Evolutionary conservation across 31 red algal species (phyloP).

Genomic region (Asparagopsis taxiformis): DNA sequence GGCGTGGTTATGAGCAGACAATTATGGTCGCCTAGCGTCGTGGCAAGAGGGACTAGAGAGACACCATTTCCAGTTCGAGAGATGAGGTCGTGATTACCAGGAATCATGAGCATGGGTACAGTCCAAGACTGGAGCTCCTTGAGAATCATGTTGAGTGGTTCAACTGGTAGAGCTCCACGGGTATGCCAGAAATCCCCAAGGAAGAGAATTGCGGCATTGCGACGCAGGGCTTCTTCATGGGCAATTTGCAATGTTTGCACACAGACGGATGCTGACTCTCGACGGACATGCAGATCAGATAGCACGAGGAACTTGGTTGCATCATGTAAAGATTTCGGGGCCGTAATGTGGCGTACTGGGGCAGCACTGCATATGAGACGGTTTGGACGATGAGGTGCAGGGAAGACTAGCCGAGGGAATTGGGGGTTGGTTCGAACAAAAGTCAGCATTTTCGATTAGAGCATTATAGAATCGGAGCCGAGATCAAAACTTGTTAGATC

Average conservation of each 20-base stretch:
- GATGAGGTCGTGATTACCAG: slow-evolving; percentile 88
- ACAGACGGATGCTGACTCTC: slow-evolving; percentile 28
- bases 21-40: slow-evolving; percentile 24
- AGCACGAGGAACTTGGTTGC: slow-evolving; percentile 42
- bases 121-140: slow-evolving; percentile 45
- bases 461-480: no score
- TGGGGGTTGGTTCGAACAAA: no score
- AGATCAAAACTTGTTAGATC: no score
- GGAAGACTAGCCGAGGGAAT: no score
- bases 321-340: no score
- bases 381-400: no score
- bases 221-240: slow-evolving; percentile 49
- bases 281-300: slow-evolving; percentile 45
- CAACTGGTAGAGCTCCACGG: slow-evolving; percentile 71
- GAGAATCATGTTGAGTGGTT: slow-evolving; percentile 67
- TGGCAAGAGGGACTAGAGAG: slow-evolving; percentile 68
- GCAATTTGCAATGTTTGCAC: slow-evolving; percentile 39
- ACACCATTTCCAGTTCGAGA: slow-evolving; percentile 65
- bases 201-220: slow-evolving; percentile 74
- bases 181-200: slow-evolving; percentile 91
- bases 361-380: no score
- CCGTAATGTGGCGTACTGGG: no score
- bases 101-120: slow-evolving; percentile 71
- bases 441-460: no score
- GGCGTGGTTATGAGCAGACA: slow-evolving; percentile 64